These are phyloP conservation scores for Curvularia sp. DNA, from an alignment of 2,329 filamentous ascomycete genomes.

Conservation along the genomic window DNA sequence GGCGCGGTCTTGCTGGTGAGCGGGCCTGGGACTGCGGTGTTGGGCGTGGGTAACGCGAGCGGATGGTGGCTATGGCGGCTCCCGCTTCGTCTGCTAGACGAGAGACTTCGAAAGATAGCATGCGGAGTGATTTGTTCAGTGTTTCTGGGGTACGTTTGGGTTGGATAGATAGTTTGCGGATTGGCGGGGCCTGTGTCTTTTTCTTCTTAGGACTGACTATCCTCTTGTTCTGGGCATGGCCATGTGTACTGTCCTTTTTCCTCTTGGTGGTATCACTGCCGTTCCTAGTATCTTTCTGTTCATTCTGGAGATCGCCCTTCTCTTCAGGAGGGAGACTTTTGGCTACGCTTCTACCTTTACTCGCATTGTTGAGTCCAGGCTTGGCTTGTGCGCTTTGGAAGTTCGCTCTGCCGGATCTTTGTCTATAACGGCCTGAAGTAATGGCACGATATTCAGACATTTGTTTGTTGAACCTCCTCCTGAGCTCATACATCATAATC, in stretches of 20 bases:
- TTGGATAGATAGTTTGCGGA: constrained; percentile 2
- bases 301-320: neutral
- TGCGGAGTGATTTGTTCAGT: neutral
- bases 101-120: neutral
- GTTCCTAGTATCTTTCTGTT: neutral
- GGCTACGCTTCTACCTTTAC: neutral
- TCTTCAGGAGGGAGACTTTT: neutral
- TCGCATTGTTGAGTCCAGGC: neutral
- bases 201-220: neutral
- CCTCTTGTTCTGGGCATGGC: neutral
- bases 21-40: neutral
- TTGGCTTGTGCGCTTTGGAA: neutral
- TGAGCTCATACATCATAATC: constrained; percentile 5
- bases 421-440: neutral
- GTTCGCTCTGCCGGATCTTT: neutral
- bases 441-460: neutral
- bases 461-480: neutral
- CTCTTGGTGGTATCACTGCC: neutral
- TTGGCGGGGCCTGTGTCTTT: neutral
- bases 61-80: neutral
- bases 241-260: too few relatives aligned
- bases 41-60: neutral
- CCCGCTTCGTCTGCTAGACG: constrained; percentile 8
- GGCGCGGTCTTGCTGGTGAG: neutral
- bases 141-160: neutral